Evolutionary conservation across 768 basidiomycete genomes (phyloP), one percentile per base, ranked within the genome.

Genomic region (Floccularia luteovirens): DNA sequence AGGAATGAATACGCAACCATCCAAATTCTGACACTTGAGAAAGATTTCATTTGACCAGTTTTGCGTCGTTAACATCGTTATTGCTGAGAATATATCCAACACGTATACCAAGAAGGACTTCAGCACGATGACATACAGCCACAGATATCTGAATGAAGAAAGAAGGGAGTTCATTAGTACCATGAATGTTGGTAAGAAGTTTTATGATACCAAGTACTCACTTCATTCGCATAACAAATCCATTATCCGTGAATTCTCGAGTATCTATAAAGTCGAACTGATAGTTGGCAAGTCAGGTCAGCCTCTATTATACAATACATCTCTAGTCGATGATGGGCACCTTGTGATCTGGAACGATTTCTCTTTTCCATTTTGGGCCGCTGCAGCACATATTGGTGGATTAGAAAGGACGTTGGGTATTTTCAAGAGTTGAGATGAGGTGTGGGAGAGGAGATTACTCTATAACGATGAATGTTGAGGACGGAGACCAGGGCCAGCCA

Each of bases 201-300:
- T 21, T 17, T 10, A 24, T 12, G 22, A 32, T 30, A 13, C 24
- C 17, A 63, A 75, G 50, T 56, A 93, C n/a, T n/a, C n/a, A n/a
- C 91, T 88, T 90, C 52, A 89, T 59, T 27, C 92, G 86, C 72
- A 91, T 91, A 43, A 76, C 64, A 61, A 83, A 88, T 43, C 86
- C 77, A 63, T 85, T 85, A 66, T 91, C 83, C 43, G 79, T 83
- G 64, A 92, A 99, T 55, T 98, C 94, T 41, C 79, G 75, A 16
- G 86, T 84, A 62, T 97, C 91, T 55, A 99, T 74, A 55, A 97
- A 97, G 71, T 98, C 94, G 54, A 97, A 98, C 96, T 98, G 41
- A 11, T 14, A 3, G 16, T 40, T 37, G 21, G 41, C 35, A n/a
- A n/a, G n/a, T n/a, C n/a, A 33, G n/a, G 51, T 61, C 44, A 60